A percentile compares a stretch with the other conserved stretches of the same genome.
Evolutionary conservation across 352 stramenopile species (phyloP).

Genomic region (Phytophthora lateralis): DNA sequence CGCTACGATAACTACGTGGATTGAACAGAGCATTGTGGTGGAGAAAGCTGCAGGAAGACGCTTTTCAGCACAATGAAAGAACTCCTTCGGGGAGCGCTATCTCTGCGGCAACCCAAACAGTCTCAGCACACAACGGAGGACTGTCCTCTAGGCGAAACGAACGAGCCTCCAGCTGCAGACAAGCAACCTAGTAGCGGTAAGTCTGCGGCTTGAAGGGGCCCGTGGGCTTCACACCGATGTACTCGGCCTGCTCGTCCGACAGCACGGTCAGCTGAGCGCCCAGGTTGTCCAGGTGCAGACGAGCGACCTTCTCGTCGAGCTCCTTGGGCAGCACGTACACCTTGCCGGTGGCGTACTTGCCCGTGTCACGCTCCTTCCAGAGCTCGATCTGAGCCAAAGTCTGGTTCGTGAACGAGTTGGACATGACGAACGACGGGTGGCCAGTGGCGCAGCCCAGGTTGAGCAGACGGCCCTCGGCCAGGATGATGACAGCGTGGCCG

Average conservation of each 20-base stretch:
- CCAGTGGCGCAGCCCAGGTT: constrained; percentile 99
- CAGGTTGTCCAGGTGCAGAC: constrained; percentile 95
- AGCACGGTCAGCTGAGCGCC: constrained; percentile 96
- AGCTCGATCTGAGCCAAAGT: constrained; percentile 98
- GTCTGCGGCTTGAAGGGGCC: constrained; percentile 98
- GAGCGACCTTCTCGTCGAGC: constrained; percentile 98
- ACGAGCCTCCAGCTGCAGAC: neutral
- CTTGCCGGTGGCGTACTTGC: constrained; percentile 96
- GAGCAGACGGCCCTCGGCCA: constrained; percentile 97
- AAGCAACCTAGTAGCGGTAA: constrained; percentile 96
- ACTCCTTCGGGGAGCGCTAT: constrained; percentile 16
- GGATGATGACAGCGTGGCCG: constrained; percentile 96
- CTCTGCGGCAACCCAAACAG: constrained; percentile 27
- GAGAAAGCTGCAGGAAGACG: constrained; percentile 25
- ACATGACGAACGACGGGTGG: constrained; percentile 99
- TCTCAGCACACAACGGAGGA: constrained; percentile 14
- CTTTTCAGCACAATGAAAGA: constrained; percentile 47
- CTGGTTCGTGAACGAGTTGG: constrained; percentile 99
- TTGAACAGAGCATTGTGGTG: constrained; percentile 42
- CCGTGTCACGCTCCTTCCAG: constrained; percentile 95
- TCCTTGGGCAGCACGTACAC: constrained; percentile 99
- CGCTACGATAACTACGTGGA: constrained; percentile 15
- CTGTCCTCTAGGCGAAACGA: constrained; percentile 10
- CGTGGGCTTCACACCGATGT: constrained; percentile 95
- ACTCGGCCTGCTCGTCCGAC: constrained; percentile 96